Evolutionary conservation across 805 yeast species (phyloP).

Genomic region (Ogataea methanolica): DNA sequence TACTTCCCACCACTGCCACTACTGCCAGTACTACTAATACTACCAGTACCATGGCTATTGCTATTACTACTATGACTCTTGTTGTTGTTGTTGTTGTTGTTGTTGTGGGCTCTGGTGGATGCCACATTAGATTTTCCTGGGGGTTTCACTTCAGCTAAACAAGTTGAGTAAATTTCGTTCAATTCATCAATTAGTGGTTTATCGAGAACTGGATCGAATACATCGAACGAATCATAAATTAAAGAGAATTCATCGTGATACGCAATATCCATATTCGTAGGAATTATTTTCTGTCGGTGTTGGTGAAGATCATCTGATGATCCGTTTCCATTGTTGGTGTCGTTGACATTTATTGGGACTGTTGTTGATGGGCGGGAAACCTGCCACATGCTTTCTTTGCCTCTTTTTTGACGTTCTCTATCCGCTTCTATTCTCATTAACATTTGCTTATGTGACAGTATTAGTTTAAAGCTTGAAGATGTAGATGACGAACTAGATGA

Average conservation of each 20-base stretch:
- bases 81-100: background rate
- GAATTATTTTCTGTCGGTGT: slow-evolving; percentile 30
- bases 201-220: slow-evolving; percentile 18
- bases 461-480: background rate
- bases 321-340: too few relatives aligned
- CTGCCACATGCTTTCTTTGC: slow-evolving; percentile 79
- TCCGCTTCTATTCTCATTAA: slow-evolving; percentile 86
- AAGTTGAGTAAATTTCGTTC: slow-evolving; percentile 15
- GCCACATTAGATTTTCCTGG: background rate
- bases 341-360: too few relatives aligned
- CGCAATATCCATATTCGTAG: slow-evolving; percentile 14
- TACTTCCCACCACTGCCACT: too few relatives aligned
- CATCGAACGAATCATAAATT: slow-evolving; percentile 18
- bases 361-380: slow-evolving; percentile 24
- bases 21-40: too few relatives aligned
- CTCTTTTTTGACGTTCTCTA: slow-evolving; percentile 81
- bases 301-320: too few relatives aligned
- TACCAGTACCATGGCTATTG: background rate
- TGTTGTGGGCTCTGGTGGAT: background rate
- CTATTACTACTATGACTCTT: background rate
- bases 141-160: background rate
- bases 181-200: slow-evolving; percentile 22
- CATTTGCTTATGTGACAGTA: slow-evolving; percentile 42
- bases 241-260: slow-evolving; percentile 29
- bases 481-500: background rate